A percentile compares a stretch with the other conserved stretches of the same genome.
phyloP scores from a whole-genome alignment of 2,329 filamentous ascomycete genomes.

The Aspergillus uvarum region DNA sequence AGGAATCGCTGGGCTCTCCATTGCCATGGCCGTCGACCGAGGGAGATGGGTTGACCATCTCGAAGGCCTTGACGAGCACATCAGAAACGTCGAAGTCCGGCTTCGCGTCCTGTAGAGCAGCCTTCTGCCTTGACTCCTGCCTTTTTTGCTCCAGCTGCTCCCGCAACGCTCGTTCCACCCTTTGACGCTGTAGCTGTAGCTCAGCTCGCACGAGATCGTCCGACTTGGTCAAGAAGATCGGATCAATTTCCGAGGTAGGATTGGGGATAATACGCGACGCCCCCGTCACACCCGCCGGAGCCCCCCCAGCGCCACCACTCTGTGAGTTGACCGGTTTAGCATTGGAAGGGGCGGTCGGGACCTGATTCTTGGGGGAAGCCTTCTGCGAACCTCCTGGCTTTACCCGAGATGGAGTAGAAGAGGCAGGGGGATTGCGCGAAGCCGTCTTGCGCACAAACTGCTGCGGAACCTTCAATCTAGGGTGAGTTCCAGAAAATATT shows the following conservation, averaged over 20 bases:
- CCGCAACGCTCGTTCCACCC: slow-evolving; percentile 73
- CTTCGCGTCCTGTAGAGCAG: slow-evolving; percentile 53
- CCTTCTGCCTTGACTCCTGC: slow-evolving; percentile 49
- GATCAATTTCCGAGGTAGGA: slow-evolving; percentile 70
- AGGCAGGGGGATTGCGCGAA: slow-evolving; percentile 33
- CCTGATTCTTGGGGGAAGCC: slow-evolving; percentile 19
- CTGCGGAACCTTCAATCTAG: slow-evolving; percentile 58
- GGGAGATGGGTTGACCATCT: slow-evolving; percentile 69
- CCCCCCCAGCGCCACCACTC: slow-evolving; percentile 19
- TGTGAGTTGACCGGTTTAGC: slow-evolving; percentile 22
- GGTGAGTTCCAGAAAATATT: slow-evolving; percentile 70
- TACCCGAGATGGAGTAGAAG: slow-evolving; percentile 29
- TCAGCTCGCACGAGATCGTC: slow-evolving; percentile 81
- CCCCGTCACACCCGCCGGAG: slow-evolving; percentile 23
- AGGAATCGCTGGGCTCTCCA: slow-evolving; percentile 72
- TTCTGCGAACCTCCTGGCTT: slow-evolving; percentile 23
- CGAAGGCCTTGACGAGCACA: slow-evolving; percentile 69
- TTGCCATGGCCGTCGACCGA: slow-evolving; percentile 54
- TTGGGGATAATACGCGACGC: slow-evolving; percentile 44
- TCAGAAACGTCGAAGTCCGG: slow-evolving; percentile 70
- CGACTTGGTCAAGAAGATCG: slow-evolving; percentile 81
- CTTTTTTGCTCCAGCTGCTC: slow-evolving; percentile 72
- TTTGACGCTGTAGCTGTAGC: slow-evolving; percentile 73
- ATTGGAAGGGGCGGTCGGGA: slow-evolving; percentile 16
- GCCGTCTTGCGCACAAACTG: slow-evolving; percentile 49